Evolutionary conservation across 2,329 filamentous ascomycete species (phyloP).

Genomic region (Scolecobasidium constrictum): DNA sequence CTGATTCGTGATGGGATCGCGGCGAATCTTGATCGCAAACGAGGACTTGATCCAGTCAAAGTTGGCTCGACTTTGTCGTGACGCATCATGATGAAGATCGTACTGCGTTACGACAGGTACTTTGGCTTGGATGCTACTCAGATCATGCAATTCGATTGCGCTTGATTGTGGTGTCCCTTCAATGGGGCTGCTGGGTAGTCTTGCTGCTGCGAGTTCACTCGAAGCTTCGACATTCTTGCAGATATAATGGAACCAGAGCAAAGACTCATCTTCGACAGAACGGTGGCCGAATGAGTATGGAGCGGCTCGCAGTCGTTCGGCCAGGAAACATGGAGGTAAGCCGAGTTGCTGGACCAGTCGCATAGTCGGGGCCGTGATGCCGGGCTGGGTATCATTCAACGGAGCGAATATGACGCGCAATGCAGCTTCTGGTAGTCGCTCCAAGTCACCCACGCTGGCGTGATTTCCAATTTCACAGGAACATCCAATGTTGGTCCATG

Average conservation of each 20-base stretch:
- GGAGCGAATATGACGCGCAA: too few relatives aligned
- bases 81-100: not conserved
- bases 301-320: conserved; percentile 17
- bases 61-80: not conserved
- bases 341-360: conserved; percentile 12
- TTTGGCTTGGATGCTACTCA: conserved; percentile 3
- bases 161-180: not conserved
- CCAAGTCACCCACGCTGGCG: too few relatives aligned
- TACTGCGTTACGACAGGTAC: conserved; percentile 6
- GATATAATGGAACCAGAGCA: too few relatives aligned
- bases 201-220: not conserved
- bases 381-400: too few relatives aligned
- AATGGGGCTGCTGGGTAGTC: not conserved
- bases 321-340: conserved; percentile 18
- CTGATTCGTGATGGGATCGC: not conserved
- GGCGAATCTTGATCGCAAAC: not conserved
- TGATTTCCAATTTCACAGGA: too few relatives aligned
- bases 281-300: conserved; percentile 18
- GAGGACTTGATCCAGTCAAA: not conserved
- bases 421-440: too few relatives aligned
- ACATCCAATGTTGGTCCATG: too few relatives aligned
- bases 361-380: too few relatives aligned
- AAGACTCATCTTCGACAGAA: too few relatives aligned
- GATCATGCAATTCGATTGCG: conserved; percentile 20
- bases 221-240: not conserved